Evolutionary conservation across 2,329 filamentous ascomycete species (phyloP).

Genomic region (Fusarium luffae): DNA sequence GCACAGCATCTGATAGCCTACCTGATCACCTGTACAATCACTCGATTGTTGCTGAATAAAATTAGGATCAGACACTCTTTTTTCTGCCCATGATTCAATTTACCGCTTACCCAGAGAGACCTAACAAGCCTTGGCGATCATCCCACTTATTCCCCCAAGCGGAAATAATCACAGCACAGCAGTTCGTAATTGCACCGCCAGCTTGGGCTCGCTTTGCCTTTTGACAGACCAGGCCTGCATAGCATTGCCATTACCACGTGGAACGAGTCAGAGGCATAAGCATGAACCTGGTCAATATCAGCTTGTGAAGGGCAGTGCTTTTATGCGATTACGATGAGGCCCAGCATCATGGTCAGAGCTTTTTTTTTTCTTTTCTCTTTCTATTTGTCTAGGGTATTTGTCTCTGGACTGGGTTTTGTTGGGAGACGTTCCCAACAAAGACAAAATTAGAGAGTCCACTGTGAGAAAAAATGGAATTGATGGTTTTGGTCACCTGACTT

Average conservation of each 20-base stretch:
- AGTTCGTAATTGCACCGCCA: conserved; percentile 20
- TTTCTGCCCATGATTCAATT: conserved; percentile 1
- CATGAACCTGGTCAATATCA: not conserved
- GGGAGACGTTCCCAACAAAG: conserved; percentile 8
- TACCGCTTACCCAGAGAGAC: not conserved
- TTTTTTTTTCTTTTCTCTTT: too few species aligned
- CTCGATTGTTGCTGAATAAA: not conserved
- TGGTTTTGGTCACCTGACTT: not conserved
- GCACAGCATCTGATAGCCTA: not conserved
- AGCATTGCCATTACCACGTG: conserved; percentile 3
- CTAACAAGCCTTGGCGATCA: conserved; percentile 5
- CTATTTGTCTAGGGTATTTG: conserved; percentile 9
- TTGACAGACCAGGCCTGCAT: not conserved
- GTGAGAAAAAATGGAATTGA: not conserved
- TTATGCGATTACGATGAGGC: not conserved
- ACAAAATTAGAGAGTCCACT: not conserved
- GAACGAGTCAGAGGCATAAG: not conserved
- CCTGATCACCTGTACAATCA: not conserved
- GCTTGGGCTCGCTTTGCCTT: conserved; percentile 1
- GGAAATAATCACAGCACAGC: not conserved
- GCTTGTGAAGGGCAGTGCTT: conserved; percentile 2
- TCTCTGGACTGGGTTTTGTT: conserved; percentile 13
- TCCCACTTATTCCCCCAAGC: conserved; percentile 19
- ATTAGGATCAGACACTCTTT: not conserved
- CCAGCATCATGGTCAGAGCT: not conserved